Evolutionary conservation across 495 filamentous ascomycete species (phyloP).

Genomic region (Aeminium ludgeri): DNA sequence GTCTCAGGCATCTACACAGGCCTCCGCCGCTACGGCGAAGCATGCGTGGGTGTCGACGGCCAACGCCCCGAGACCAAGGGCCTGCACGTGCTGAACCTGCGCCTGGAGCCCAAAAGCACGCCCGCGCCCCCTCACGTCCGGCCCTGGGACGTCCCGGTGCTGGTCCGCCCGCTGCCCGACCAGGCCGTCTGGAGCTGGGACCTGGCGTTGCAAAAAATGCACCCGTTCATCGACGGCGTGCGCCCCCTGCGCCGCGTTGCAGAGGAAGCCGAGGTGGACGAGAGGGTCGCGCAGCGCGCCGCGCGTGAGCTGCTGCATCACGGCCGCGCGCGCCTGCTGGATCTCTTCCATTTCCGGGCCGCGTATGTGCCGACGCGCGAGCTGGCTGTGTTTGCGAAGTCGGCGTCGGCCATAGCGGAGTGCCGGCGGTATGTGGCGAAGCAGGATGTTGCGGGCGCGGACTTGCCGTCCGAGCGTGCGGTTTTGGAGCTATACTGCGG

Average conservation of each 20-base stretch:
- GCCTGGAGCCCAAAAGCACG: constrained; percentile 70
- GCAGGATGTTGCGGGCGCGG: neutral
- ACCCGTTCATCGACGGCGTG: constrained; percentile 76
- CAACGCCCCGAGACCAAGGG: constrained; percentile 6
- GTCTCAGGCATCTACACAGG: constrained; percentile 89
- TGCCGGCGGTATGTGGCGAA: constrained; percentile 58
- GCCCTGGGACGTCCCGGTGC: constrained; percentile 78
- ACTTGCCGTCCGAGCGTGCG: constrained; percentile 16
- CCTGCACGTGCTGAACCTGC: constrained; percentile 34
- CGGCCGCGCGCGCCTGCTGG: constrained; percentile 67
- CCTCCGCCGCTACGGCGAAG: constrained; percentile 90
- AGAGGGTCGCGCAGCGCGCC: constrained; percentile 65
- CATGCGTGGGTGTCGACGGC: constrained; percentile 77
- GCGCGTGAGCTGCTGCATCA: constrained; percentile 83
- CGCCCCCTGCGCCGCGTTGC: constrained; percentile 75
- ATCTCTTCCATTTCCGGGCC: constrained; percentile 82
- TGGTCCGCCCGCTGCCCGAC: constrained; percentile 60
- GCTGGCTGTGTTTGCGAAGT: constrained; percentile 55
- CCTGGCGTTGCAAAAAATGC: constrained; percentile 56
- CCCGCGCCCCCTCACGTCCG: constrained; percentile 44
- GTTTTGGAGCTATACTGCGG: constrained; percentile 61
- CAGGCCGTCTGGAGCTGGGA: constrained; percentile 80
- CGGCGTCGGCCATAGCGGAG: constrained; percentile 60
- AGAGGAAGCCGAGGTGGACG: constrained; percentile 64
- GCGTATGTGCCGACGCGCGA: constrained; percentile 74